These are phyloP conservation scores for Cercophora sp. DNA, from an alignment of 495 filamentous ascomycete genomes.

Conservation along the genomic window DNA sequence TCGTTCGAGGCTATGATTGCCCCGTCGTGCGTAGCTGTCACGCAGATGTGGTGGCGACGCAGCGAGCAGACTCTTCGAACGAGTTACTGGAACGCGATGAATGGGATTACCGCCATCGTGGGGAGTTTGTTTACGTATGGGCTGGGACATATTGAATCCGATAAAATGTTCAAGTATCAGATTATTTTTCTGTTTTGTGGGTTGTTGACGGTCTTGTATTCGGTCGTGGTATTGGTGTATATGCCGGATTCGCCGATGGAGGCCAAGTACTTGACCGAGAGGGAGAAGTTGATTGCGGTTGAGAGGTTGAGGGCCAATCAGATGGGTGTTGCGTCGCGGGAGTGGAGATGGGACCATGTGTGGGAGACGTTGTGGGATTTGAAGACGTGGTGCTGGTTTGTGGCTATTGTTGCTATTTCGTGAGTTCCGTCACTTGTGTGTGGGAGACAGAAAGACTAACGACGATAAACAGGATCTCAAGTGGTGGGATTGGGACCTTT, in stretches of 20 bases:
- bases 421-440: slow-evolving; percentile 12
- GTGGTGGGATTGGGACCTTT: slow-evolving; percentile 58
- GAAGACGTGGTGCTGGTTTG: slow-evolving; percentile 67
- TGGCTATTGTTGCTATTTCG: slow-evolving; percentile 49
- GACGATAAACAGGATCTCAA: slow-evolving; percentile 23
- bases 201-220: slow-evolving; percentile 40
- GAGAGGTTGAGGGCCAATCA: slow-evolving; percentile 48
- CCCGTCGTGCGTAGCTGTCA: slow-evolving; percentile 47
- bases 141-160: slow-evolving; percentile 54
- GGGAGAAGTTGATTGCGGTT: slow-evolving; percentile 58
- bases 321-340: slow-evolving; percentile 41
- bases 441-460: neutral
- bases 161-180: slow-evolving; percentile 54
- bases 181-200: slow-evolving; percentile 57
- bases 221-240: slow-evolving; percentile 33
- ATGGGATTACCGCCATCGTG: slow-evolving; percentile 46
- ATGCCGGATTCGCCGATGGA: slow-evolving; percentile 60
- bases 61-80: slow-evolving; percentile 49
- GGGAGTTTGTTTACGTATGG: slow-evolving; percentile 54
- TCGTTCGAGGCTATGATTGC: slow-evolving; percentile 44
- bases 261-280: slow-evolving; percentile 54
- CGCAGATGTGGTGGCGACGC: slow-evolving; percentile 55
- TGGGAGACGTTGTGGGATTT: slow-evolving; percentile 57
- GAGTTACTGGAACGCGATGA: slow-evolving; percentile 51
- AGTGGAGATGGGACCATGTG: slow-evolving; percentile 48